These are phyloP conservation scores for Syncephalis fuscata DNA, from an alignment of 371 early-diverging fungal genomes.

Conservation along the genomic window DNA sequence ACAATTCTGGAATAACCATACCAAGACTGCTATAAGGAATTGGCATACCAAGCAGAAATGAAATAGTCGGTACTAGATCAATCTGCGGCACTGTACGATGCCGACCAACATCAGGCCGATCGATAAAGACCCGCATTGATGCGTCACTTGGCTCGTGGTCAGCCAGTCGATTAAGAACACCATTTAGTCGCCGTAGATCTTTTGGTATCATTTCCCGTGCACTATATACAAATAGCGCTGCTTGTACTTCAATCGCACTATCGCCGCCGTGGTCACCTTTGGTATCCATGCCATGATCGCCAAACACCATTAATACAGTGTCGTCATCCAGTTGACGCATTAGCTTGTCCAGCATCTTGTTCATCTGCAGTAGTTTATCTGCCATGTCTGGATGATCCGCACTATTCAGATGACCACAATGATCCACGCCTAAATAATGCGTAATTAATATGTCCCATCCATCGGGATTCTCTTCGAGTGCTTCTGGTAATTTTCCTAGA, in stretches of 20 bases:
- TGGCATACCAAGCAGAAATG: constrained; percentile 49
- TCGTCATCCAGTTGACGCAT: constrained; percentile 59
- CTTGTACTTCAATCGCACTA: constrained; percentile 71
- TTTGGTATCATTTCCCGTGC: constrained; percentile 13
- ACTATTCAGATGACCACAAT: constrained; percentile 87
- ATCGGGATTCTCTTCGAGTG: neutral
- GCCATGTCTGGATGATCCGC: constrained; percentile 80
- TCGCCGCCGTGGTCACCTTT: constrained; percentile 98
- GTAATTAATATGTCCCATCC: constrained; percentile 70
- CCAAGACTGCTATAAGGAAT: constrained; percentile 80
- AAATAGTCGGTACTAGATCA: constrained; percentile 65
- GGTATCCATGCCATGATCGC: constrained; percentile 98
- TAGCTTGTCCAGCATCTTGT: constrained; percentile 50
- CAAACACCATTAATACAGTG: constrained; percentile 84
- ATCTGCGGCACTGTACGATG: constrained; percentile 54
- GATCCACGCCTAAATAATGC: constrained; percentile 93
- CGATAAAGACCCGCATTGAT: neutral
- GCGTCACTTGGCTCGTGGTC: neutral
- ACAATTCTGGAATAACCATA: constrained; percentile 53
- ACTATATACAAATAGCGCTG: constrained; percentile 68
- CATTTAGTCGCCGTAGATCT: neutral
- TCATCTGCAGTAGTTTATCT: constrained; percentile 66
- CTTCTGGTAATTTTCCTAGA: constrained; percentile 5
- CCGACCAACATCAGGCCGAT: neutral
- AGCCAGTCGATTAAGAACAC: neutral